phyloP scores from a whole-genome alignment of 2,329 filamentous ascomycete genomes.

The Boeremia lycopersici region DNA sequence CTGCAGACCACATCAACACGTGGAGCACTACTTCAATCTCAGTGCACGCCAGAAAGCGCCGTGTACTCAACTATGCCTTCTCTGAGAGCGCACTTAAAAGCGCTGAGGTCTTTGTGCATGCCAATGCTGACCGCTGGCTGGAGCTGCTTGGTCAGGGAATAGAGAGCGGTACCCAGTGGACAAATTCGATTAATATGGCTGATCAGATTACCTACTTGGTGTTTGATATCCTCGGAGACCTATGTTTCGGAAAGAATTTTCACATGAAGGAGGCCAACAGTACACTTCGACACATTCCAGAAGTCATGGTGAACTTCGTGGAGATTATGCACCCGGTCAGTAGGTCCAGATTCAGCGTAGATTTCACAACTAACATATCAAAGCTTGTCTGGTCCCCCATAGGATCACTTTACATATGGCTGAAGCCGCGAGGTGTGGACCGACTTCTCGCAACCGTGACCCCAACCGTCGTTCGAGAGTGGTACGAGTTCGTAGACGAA shows the following conservation, averaged over 20 bases:
- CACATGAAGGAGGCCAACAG: constrained; percentile 35
- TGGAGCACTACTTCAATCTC: constrained; percentile 31
- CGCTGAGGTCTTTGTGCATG: constrained; percentile 48
- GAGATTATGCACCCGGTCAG: constrained; percentile 22
- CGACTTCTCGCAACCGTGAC: constrained; percentile 14
- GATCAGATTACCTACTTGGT: constrained; percentile 17
- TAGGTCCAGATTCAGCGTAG: not conserved
- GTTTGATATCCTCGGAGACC: constrained; percentile 35
- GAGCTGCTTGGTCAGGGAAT: constrained; percentile 4
- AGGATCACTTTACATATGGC: constrained; percentile 18
- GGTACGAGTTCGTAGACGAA: constrained; percentile 19
- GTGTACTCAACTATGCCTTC: constrained; percentile 50
- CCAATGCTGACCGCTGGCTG: constrained; percentile 24
- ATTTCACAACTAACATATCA: not conserved
- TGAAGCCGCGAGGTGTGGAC: constrained; percentile 24
- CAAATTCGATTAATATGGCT: constrained; percentile 14
- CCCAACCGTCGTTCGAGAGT: constrained; percentile 16
- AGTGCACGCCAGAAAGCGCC: constrained; percentile 47
- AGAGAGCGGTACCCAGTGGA: constrained; percentile 12
- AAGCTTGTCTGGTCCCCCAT: constrained; percentile 22
- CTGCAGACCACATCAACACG: constrained; percentile 42
- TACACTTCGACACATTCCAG: constrained; percentile 16
- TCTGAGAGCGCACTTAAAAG: constrained; percentile 47
- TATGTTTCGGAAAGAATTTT: constrained; percentile 30
- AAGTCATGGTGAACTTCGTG: constrained; percentile 21